A percentile compares a stretch with the other conserved stretches of the same genome.
Conservation (phyloP, 257 asterid genomes). For the Solanum okadae region DNA sequence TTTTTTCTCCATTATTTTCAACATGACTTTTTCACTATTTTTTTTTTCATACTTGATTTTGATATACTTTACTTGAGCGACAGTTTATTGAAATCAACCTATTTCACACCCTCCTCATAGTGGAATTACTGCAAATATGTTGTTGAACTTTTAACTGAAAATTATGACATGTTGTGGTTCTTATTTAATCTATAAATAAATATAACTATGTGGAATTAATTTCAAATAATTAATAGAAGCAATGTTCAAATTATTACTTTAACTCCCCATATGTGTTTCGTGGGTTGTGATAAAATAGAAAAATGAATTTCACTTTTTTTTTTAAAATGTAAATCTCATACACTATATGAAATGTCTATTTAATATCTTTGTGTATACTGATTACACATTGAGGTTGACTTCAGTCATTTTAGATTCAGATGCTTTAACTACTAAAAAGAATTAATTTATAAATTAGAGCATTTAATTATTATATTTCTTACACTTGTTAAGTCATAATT, state of each 20-base stretch:
- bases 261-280: neutral
- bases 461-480: neutral
- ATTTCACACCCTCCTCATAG: neutral
- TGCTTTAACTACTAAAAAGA: neutral
- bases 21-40: too few species aligned
- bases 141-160: neutral
- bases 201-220: neutral
- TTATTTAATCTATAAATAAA: neutral
- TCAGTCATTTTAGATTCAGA: neutral
- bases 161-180: neutral
- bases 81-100: too few species aligned
- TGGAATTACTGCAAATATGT: fast-evolving
- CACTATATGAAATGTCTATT: neutral
- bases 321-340: neutral
- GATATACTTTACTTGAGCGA: neutral
- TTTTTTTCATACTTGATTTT: too few species aligned
- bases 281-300: neutral
- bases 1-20: neutral
- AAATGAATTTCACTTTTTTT: neutral
- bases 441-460: neutral
- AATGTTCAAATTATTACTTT: neutral
- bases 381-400: neutral
- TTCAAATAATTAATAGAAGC: neutral
- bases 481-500: neutral
- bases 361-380: neutral